Percentiles rank a stretch among this genome's conserved stretches.
Evolutionary conservation across 176 grass and related monocot genomes (phyloP).

Genomic region (Oryza rufipogon): DNA sequence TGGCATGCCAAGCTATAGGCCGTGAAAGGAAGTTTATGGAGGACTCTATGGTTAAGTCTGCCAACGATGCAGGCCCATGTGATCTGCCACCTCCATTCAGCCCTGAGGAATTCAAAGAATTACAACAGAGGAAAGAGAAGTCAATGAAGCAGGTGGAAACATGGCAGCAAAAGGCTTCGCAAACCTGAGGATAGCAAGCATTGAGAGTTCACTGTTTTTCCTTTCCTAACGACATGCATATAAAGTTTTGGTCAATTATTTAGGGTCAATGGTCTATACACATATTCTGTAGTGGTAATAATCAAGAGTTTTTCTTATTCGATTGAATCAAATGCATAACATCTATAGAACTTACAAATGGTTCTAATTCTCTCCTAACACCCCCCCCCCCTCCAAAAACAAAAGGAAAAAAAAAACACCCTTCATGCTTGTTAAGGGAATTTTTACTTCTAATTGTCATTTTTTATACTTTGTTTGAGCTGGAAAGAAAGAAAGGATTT

Average conservation of each 20-base stretch:
- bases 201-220: conserved; percentile 28
- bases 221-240: conserved; percentile 7
- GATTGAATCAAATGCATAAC: conserved; percentile 25
- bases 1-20: conserved; percentile 64
- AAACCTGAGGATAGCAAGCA: conserved; percentile 38
- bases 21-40: conserved; percentile 75
- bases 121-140: conserved; percentile 52
- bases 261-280: conserved; percentile 33
- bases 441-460: neutral
- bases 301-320: conserved; percentile 25
- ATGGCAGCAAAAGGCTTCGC: conserved; percentile 59
- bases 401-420: no score
- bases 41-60: conserved; percentile 68
- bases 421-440: conserved; percentile 1
- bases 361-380: conserved; percentile 4
- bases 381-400: no score
- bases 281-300: conserved; percentile 42
- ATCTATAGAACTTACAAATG: conserved; percentile 26
- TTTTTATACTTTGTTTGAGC: conserved; percentile 17
- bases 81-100: conserved; percentile 67
- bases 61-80: conserved; percentile 57
- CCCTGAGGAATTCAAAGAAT: conserved; percentile 46
- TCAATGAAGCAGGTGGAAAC: conserved; percentile 63
- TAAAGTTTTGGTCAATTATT: conserved; percentile 19
- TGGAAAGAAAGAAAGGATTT: neutral